These are phyloP conservation scores for Rhizopus arrhizus DNA, from an alignment of 371 early-diverging fungal genomes.

Conservation along the genomic window DNA sequence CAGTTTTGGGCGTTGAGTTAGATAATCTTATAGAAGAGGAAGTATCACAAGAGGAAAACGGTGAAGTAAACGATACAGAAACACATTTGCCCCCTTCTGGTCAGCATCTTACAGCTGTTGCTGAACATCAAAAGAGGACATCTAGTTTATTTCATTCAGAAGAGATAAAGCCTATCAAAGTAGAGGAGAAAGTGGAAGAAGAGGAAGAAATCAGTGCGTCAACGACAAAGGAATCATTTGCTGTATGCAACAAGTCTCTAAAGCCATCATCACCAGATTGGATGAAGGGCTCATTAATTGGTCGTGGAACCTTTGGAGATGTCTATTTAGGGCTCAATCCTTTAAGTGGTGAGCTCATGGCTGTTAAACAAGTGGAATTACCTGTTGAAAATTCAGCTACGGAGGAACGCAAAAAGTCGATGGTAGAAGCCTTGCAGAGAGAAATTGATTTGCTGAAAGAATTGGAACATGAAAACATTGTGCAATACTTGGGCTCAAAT, in stretches of 20 bases:
- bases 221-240: conserved; percentile 53
- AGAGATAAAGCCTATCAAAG: neutral
- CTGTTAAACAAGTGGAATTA: conserved; percentile 96
- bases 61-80: neutral
- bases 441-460: conserved; percentile 92
- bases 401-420: conserved; percentile 66
- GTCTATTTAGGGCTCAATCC: conserved; percentile 93
- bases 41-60: neutral
- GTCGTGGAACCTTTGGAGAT: conserved; percentile 95
- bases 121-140: neutral
- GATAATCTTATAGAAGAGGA: conserved; percentile 48
- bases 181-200: conserved; percentile 1
- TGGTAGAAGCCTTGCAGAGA: conserved; percentile 82
- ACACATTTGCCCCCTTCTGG: neutral
- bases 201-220: neutral
- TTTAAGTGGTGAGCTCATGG: conserved; percentile 88
- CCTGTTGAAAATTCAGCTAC: conserved; percentile 71
- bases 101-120: neutral
- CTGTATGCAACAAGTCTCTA: conserved; percentile 43
- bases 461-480: conserved; percentile 91
- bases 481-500: conserved; percentile 90
- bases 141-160: neutral
- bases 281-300: conserved; percentile 92
- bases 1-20: conserved; percentile 52
- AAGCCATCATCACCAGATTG: conserved; percentile 47